Evolutionary conservation across 345 rosid genomes (phyloP).

Genomic region (Brassica incana): DNA sequence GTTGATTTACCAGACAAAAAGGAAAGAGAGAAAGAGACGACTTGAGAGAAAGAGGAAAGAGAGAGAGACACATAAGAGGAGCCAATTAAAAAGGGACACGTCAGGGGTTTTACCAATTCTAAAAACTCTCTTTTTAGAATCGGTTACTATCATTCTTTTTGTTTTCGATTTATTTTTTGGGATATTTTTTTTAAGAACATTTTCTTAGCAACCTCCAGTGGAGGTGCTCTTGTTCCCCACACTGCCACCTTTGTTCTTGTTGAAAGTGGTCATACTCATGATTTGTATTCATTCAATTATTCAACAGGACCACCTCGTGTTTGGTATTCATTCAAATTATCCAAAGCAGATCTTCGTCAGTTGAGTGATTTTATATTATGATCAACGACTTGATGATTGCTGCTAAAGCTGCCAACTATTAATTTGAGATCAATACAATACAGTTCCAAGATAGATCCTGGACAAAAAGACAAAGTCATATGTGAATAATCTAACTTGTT

Average conservation of each 20-base stretch:
- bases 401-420: constrained; percentile 23
- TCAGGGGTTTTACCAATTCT: no score
- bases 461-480: not conserved
- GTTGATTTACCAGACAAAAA: no score
- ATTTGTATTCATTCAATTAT: constrained; percentile 16
- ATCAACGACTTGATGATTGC: constrained; percentile 21
- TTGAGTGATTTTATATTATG: constrained; percentile 11
- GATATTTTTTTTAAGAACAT: no score
- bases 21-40: no score
- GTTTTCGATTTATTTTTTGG: no score
- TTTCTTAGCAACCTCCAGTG: no score
- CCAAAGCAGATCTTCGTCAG: constrained; percentile 33
- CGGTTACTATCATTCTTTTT: no score
- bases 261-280: constrained; percentile 26
- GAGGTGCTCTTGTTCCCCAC: not conserved
- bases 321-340: constrained; percentile 21
- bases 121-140: no score
- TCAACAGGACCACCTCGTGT: constrained; percentile 33
- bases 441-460: not conserved
- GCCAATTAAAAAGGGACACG: no score
- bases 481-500: not conserved
- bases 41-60: no score
- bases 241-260: constrained; percentile 3
- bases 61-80: no score
- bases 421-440: not conserved